Evolutionary conservation across 129 eudicot species (phyloP).

Genomic region (Logfia minima): DNA sequence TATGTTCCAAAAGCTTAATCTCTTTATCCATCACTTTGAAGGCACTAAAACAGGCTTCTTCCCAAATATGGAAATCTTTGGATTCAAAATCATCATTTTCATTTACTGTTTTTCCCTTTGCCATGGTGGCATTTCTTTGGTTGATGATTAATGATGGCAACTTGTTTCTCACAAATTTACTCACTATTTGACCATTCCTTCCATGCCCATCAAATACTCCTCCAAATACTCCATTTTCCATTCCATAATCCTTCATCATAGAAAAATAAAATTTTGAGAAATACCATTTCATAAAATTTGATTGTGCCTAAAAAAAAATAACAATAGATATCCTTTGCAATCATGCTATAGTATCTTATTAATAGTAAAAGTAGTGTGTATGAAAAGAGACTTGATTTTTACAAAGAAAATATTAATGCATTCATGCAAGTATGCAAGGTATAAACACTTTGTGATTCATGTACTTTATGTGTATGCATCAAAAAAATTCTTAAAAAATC

Average conservation of each 20-base stretch:
- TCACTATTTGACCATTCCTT: conserved; percentile 64
- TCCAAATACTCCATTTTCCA: conserved; percentile 58
- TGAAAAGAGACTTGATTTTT: too few species aligned
- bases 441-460: neutral
- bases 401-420: neutral
- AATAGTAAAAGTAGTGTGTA: neutral
- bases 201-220: conserved; percentile 98
- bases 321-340: neutral
- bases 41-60: conserved; percentile 60
- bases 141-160: conserved; percentile 68
- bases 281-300: neutral
- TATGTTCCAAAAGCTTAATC: conserved; percentile 52
- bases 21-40: conserved; percentile 81
- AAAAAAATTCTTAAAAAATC: neutral
- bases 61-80: conserved; percentile 52
- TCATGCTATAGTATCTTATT: neutral
- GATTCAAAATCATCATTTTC: conserved; percentile 31
- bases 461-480: neutral
- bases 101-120: conserved; percentile 37
- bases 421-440: neutral
- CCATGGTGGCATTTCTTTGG: conserved; percentile 47
- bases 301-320: neutral
- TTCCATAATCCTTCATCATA: conserved; percentile 75
- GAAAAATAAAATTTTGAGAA: neutral
- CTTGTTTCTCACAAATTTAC: conserved; percentile 62